These are phyloP conservation scores for Pestalotiopsis fici DNA, from an alignment of 2,329 filamentous ascomycete genomes.

Conservation along the genomic window DNA sequence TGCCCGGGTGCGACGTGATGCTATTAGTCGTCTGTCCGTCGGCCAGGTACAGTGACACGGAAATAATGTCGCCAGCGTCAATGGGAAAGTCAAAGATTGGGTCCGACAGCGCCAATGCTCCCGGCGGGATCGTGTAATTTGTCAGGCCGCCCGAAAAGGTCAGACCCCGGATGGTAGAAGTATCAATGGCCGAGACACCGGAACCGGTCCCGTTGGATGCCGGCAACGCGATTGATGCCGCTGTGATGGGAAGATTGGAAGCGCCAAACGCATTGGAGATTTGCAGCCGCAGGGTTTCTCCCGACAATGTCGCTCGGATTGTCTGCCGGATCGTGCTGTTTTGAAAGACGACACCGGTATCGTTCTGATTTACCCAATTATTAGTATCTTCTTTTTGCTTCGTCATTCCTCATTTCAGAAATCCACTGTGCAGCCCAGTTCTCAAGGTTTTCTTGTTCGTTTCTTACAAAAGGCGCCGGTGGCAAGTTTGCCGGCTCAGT, in stretches of 20 bases:
- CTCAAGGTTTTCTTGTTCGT: neutral
- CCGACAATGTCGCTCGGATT: conserved; percentile 53
- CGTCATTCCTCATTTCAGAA: neutral
- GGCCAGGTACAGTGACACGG: conserved; percentile 60
- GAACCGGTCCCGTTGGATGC: conserved; percentile 43
- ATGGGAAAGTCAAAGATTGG: conserved; percentile 51
- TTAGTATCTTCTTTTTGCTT: neutral
- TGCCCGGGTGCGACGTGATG: conserved; percentile 64
- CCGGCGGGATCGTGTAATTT: conserved; percentile 49
- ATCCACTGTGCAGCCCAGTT: neutral
- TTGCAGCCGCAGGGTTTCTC: conserved; percentile 56
- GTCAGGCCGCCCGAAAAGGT: conserved; percentile 54
- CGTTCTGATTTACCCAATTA: conserved; percentile 41
- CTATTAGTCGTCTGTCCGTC: conserved; percentile 52
- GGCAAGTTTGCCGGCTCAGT: conserved; percentile 62
- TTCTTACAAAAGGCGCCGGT: conserved; percentile 52
- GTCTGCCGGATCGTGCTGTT: conserved; percentile 66
- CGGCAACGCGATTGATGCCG: conserved; percentile 56
- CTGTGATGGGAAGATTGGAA: conserved; percentile 57
- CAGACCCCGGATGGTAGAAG: conserved; percentile 46
- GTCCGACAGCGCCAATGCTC: conserved; percentile 59
- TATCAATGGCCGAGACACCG: conserved; percentile 48
- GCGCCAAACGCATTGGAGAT: conserved; percentile 64
- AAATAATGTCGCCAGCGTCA: conserved; percentile 47
- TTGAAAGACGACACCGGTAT: conserved; percentile 50